Base-by-base conservation (phyloP, 192 early-diverging fungal genomes). In the Podila epigama region DNA sequence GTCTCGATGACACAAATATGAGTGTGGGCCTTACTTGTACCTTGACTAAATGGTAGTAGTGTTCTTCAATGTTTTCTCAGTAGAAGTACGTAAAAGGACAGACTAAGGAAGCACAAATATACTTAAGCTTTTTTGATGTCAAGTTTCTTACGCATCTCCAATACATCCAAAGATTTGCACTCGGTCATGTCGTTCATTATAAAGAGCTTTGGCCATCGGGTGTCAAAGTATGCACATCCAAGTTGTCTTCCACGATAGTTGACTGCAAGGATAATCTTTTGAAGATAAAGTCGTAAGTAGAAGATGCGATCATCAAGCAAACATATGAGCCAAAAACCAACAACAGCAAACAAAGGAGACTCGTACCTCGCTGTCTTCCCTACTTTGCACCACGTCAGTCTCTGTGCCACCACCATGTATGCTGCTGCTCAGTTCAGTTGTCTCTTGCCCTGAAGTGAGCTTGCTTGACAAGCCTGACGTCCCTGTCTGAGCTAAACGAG, bases 121-220 rank as follows among this genome's bases (percentile, higher is more conserved):
- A 22, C 55, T 3, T 56, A 20, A n/a, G 13, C 4, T 51, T 16
- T 0, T 55, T 10, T 15, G 27, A 18, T n/a, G 31, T 16, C 53
- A 10, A 15, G 16, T 31, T 40, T 13, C 55, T 66, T 73, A 83
- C 78, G 40, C 13, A 58, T 63, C 22, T 75, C 56, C 0, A 80
- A 18, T 20, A 79, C 40, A 27, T 63, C 68, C 11, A 67, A 34
- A n/a, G 65, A 56, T 9, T 60, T 41, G 27, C 67, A 61, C n/a
- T 81, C 79, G 2, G 37, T 20, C 52, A 68, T 68, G 57, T 83
- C 82, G 16, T 83, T 63, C 82, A 83, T 83, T 13, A 83, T 60
- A 51, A 68, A 78, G n/a, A 83, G 60, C 44, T 70, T 80, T 5
- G 57, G 48, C 13, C 39, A 35, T 4, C 58, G 39, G 1, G 41